Evolutionary conservation across 2,329 filamentous ascomycete genomes (phyloP), one percentile per base, ranked within the genome.

Genomic region (Incumbomyces delicatus): DNA sequence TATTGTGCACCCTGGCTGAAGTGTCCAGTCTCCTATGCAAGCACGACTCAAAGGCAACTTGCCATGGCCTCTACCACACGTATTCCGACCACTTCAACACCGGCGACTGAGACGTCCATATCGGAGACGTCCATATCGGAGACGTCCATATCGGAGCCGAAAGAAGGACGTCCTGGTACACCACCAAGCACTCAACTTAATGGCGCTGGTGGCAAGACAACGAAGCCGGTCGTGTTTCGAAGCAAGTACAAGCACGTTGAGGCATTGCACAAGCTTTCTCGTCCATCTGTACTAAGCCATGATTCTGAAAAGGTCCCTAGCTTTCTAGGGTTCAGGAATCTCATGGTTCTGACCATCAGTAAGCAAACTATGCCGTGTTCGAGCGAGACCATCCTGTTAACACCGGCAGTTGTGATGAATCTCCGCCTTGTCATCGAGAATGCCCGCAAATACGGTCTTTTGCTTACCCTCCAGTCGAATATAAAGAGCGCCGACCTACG

Each of bases 351-450:
- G 60, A 87, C 95, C 32, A 69, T 95, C 51, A 80, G 87, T 92
- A 75, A 53, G 75, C 57, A 35, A 18, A 31, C 17, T 45, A 17
- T 16, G 31, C 4, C 47, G 41, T 40, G 39, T 33, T 44, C 47
- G 39, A 20, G 11, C 38, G 17, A 27, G 20, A 27, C 37, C 8
- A 27, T 27, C 22, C 22, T 37, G 41, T 22, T 22, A 14, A 47
- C 62, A 61, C 49, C 36, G 50, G 27, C 57, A 88, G 87, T 96
- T 60, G 87, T 90, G 41, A 92, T 89, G 59, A 98, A 98, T 63
- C 68, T 98, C 43, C 82, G 92, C 53, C 74, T 98, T 59, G 87
- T 96, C 70, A 88, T 98, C 61, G 92, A 96, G 67, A 98, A 98
- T 62, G 54, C 50, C 17, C 44, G 43, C 37, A 62, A 90, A 85